Evolutionary conservation across 2,329 filamentous ascomycete genomes (phyloP), one percentile per base, ranked within the genome.

Genomic region (Pseudogymnoascus sp.): DNA sequence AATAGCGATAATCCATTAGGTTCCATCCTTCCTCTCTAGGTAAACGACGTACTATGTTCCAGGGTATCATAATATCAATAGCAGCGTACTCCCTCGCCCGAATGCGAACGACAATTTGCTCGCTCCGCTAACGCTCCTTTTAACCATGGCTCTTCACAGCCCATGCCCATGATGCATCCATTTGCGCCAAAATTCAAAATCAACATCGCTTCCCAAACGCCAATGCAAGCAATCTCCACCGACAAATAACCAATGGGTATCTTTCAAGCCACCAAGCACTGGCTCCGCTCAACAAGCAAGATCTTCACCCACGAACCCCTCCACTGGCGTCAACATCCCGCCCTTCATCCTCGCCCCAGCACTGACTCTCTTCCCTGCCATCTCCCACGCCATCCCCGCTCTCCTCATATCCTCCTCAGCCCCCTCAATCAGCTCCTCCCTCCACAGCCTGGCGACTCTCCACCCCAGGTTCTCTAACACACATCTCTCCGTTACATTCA

Each of bases 391-490:
- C 50, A 58, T 21, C 29, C 74, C 82, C 5, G 84, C 84, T 54
- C 84, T 79, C 70, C 83, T 79, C 82, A 88, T 88, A 68, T 87
- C 84, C 61, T 80, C 78, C 70, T 84, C 76, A 9, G 84, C 84
- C 64, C 84, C 81, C 37, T 78, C 75, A 64, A 88, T 79, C 64
- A 83, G 78, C 36, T 78, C 77, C 1, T 79, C 77, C 58, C 83
- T 76, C 71, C 79, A 84, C 8, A 88, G 75, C 5, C 83, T 83
- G 71, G 87, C 72, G 68, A 88, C 81, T 61, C 84, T 79, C 72
- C 86, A 88, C 64, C 79, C 77, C 54, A 88, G 76, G 70, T 80
- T 84, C 74, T 86, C 82, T 77, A 87, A 82, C 66, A 88, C 80
- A 71, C 79, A 82, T 54, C 82, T 77, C 72, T 88, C 84, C 1